A percentile compares a stretch with the other conserved stretches of the same genome.
These are phyloP conservation scores for Borovskyia barvae DNA, from an alignment of 208 protist genomes.

Conservation along the genomic window DNA sequence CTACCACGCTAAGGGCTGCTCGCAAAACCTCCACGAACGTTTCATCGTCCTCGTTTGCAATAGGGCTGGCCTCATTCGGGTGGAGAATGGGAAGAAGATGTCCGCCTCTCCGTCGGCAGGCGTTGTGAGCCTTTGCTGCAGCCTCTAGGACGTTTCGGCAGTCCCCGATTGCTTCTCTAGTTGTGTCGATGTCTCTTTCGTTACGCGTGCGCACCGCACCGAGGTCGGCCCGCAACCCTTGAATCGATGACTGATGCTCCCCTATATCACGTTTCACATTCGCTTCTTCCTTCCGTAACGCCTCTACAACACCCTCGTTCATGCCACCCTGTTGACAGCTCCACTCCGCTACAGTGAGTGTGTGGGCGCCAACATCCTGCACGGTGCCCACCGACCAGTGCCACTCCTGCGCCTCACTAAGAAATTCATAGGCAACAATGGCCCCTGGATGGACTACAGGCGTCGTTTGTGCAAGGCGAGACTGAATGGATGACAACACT, in stretches of 20 bases:
- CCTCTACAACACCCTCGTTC: conserved; percentile 30
- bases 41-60: conserved; percentile 7
- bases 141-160: conserved; percentile 18
- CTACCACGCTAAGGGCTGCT: conserved; percentile 33
- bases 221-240: conserved; percentile 34
- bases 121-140: conserved; percentile 16
- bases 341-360: conserved; percentile 33
- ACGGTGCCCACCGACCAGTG: conserved; percentile 48
- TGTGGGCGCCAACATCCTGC: conserved; percentile 24
- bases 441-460: conserved; percentile 20
- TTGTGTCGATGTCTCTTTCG: conserved; percentile 44
- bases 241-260: conserved; percentile 26
- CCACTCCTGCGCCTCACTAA: conserved; percentile 28
- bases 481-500: conserved; percentile 5
- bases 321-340: conserved; percentile 17
- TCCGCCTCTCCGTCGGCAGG: conserved; percentile 1
- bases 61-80: neutral
- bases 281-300: conserved; percentile 25
- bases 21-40: conserved; percentile 25
- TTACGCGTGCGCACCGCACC: conserved; percentile 45
- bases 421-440: conserved; percentile 60
- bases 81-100: conserved; percentile 7
- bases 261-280: conserved; percentile 23
- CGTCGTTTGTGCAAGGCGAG: conserved; percentile 12
- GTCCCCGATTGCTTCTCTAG: conserved; percentile 19